Conservation (phyloP, 2,329 filamentous ascomycete genomes). For the Xylariales sp. region DNA sequence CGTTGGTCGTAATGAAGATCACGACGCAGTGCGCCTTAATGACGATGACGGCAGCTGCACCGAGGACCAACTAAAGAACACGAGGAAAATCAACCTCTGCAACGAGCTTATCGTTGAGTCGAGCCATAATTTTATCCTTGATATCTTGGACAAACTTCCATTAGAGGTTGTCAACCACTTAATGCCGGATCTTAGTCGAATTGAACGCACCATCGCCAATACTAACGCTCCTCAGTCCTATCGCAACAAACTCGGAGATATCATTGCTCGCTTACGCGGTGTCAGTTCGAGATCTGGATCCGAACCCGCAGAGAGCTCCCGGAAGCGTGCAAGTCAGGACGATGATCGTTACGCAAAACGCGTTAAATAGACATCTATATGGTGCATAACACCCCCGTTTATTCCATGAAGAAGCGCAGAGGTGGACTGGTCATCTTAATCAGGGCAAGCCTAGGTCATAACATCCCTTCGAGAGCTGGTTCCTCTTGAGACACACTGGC, state of each 20-base stretch:
- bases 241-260: slow-evolving; percentile 46
- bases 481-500: slow-evolving; percentile 11
- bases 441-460: background rate
- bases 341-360: slow-evolving; percentile 43
- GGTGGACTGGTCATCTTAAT: slow-evolving; percentile 17
- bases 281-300: slow-evolving; percentile 25
- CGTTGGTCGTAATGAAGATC: slow-evolving; percentile 55
- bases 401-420: background rate
- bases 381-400: background rate
- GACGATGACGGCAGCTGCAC: background rate
- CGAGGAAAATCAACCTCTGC: slow-evolving; percentile 37
- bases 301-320: slow-evolving; percentile 25
- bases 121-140: slow-evolving; percentile 56
- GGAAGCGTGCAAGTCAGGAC: slow-evolving; percentile 43
- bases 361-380: slow-evolving; percentile 38
- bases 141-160: slow-evolving; percentile 51
- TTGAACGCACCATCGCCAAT: slow-evolving; percentile 48
- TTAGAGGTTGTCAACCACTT: slow-evolving; percentile 40
- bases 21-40: background rate
- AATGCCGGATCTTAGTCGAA: slow-evolving; percentile 48
- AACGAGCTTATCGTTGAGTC: slow-evolving; percentile 37
- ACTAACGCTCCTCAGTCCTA: slow-evolving; percentile 47
- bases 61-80: background rate
- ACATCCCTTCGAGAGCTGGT: slow-evolving; percentile 12
- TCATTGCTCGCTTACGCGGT: slow-evolving; percentile 48